A percentile compares a stretch with the other conserved stretches of the same genome.
These are phyloP conservation scores for Microbotryum lychnidis-dioicae DNA, from an alignment of 1,284 basidiomycete genomes.

Conservation along the genomic window DNA sequence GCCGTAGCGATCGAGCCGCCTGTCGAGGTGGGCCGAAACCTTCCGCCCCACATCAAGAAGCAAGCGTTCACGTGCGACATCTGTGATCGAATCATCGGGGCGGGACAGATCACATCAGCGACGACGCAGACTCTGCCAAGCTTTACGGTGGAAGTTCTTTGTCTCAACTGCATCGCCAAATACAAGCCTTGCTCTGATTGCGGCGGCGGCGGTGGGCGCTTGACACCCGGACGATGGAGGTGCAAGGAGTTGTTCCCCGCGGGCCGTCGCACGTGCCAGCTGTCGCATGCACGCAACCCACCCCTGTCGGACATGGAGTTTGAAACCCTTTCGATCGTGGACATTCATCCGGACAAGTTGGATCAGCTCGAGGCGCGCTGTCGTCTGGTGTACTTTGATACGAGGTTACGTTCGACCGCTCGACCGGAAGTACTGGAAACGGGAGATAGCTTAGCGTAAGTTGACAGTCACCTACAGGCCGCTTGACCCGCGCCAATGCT, in stretches of 20 bases:
- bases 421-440: conserved; percentile 20
- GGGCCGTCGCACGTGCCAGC: conserved; percentile 13
- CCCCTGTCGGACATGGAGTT: conserved; percentile 12
- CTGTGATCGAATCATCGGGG: conserved; percentile 16
- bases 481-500: neutral
- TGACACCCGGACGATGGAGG: conserved; percentile 20
- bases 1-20: neutral
- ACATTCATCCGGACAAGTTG: conserved; percentile 6
- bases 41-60: conserved; percentile 8
- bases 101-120: conserved; percentile 5
- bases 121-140: conserved; percentile 1
- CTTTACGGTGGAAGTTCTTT: conserved; percentile 22
- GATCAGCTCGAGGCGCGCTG: conserved; percentile 8
- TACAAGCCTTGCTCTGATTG: conserved; percentile 20
- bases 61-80: conserved; percentile 16
- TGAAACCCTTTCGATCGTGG: conserved; percentile 9
- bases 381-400: conserved; percentile 13
- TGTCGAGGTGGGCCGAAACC: conserved; percentile 5
- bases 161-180: conserved; percentile 7
- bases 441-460: conserved; percentile 14
- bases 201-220: conserved; percentile 16
- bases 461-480: neutral
- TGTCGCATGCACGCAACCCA: conserved; percentile 18
- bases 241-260: conserved; percentile 24
- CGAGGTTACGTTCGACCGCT: conserved; percentile 5